Percentiles rank a stretch among this genome's conserved stretches.
Evolutionary conservation across 176 grass and related monocot genomes (phyloP).

Genomic region (Bolboschoenus planiculmis): DNA sequence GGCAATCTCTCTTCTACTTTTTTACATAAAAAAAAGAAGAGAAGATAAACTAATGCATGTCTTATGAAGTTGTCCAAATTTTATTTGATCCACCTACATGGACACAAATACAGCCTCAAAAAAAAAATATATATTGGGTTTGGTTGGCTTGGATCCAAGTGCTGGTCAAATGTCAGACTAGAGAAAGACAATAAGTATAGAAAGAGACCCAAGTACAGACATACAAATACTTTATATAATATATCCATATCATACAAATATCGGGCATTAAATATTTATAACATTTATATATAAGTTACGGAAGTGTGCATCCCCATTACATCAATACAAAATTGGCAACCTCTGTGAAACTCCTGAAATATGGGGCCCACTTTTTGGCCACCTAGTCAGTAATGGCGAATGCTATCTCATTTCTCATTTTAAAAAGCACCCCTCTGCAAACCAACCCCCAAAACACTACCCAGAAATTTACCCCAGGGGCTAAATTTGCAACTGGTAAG

Average conservation of each 20-base stretch:
- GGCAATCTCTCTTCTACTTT: not conserved
- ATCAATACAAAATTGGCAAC: conserved; percentile 90
- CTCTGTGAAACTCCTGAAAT: conserved; percentile 27
- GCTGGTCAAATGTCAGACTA: conserved; percentile 13
- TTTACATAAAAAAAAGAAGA: not conserved
- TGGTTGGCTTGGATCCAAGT: not conserved
- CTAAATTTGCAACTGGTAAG: not conserved
- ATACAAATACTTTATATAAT: conserved; percentile 27
- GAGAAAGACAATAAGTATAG: conserved; percentile 18
- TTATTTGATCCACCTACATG: not conserved
- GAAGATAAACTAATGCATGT: not conserved
- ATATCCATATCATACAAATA: conserved; percentile 9
- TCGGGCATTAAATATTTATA: conserved; percentile 25
- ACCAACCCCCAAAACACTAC: conserved; percentile 20
- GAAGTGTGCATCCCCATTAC: conserved; percentile 60
- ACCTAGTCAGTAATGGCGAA: conserved; percentile 62
- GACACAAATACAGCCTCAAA: not conserved
- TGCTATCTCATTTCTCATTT: conserved; percentile 18
- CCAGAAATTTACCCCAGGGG: not conserved
- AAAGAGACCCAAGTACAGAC: conserved; percentile 14
- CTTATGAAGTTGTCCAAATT: not conserved
- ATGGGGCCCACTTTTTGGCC: conserved; percentile 33
- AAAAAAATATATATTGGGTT: not conserved
- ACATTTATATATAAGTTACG: conserved; percentile 46
- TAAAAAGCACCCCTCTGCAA: not conserved